Conservation (phyloP, 352 stramenopile genomes). For the Globisporangium spinosum region DNA sequence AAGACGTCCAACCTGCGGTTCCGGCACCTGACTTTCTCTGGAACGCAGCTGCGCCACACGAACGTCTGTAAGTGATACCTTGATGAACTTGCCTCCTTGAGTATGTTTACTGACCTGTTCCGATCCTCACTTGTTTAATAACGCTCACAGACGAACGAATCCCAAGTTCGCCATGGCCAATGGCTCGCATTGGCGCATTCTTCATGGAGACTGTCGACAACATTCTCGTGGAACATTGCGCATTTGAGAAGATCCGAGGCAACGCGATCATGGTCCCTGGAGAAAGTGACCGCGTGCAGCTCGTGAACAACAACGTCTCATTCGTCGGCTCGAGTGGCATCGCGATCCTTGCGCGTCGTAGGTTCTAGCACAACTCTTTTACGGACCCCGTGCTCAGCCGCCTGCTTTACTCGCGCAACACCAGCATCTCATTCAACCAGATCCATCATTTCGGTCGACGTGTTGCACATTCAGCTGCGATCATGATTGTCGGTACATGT, state of each 20-base stretch:
- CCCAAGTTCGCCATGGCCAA: constrained; percentile 43
- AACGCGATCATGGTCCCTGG: constrained; percentile 71
- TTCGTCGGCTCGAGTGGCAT: constrained; percentile 56
- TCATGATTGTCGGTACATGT: constrained; percentile 49
- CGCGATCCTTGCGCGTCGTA: constrained; percentile 34
- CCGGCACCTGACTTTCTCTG: constrained; percentile 55
- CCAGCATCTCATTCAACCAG: constrained; percentile 73
- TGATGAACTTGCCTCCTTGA: not conserved
- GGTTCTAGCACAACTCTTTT: constrained; percentile 36
- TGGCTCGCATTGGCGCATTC: constrained; percentile 54
- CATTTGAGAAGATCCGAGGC: constrained; percentile 63
- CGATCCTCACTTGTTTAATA: not conserved
- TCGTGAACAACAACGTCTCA: constrained; percentile 73
- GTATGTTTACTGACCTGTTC: not conserved
- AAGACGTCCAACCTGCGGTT: constrained; percentile 47
- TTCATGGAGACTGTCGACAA: constrained; percentile 59
- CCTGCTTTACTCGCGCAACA: constrained; percentile 34
- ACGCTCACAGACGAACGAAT: constrained; percentile 32
- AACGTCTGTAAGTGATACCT: constrained; percentile 49
- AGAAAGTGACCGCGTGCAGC: constrained; percentile 39
- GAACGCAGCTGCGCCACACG: constrained; percentile 52
- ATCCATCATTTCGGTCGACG: constrained; percentile 61
- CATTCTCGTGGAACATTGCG: constrained; percentile 50
- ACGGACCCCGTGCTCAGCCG: constrained; percentile 29
- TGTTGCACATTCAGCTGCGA: constrained; percentile 43